Evolutionary conservation across 257 asterid species (phyloP), one percentile per base, ranked within the genome.

Genomic region (Prunella vulgaris): DNA sequence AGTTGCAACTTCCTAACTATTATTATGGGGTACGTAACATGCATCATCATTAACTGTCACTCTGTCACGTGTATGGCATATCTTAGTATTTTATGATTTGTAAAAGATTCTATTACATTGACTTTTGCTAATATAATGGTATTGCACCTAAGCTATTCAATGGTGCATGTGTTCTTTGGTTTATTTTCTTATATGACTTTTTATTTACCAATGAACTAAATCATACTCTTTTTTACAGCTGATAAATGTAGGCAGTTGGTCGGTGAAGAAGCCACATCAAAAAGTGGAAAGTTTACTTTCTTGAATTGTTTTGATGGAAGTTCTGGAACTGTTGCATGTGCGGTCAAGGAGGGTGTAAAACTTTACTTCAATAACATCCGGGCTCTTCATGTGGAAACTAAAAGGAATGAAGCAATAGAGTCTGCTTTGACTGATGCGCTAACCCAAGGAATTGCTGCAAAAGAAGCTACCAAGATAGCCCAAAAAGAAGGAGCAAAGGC

Each of bases 401-500:
- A 73, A 81, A 82, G 97, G 61, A 83, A 84, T 58, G 60, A 56
- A 78, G 99, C 97, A 57, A 90, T 90, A 1, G 96, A 92, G 82
- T 57, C 80, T 49, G 90, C 97, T 70, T 70, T 93, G 64, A 69
- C 83, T 64, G 96, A 93, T 79, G 95, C 96, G 9, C 18, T 90
- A 24, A 46, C 91, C 60, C 96, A 93, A 82, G 97, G 97, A 71
- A 69, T 87, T 82, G 60, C 64, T 71, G 86, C 95, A 46, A 77
- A 74, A 77, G 97, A 83, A 6, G 96, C 99, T 1, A 89, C 95
- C 68, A 84, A 78, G 80, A 68, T 77, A 48, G 96, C 95, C 46
- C 91, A 87, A 74, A 84, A 80, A 74, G 96, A 89, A 81, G 99
- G 97, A 46, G 91, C 90, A 60, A 88, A 85, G 81, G 99, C 99